Percentiles rank a stretch among this genome's conserved stretches.
These are phyloP conservation scores for Candida gorgasii DNA, from an alignment of 805 yeast species.

Conservation along the genomic window DNA sequence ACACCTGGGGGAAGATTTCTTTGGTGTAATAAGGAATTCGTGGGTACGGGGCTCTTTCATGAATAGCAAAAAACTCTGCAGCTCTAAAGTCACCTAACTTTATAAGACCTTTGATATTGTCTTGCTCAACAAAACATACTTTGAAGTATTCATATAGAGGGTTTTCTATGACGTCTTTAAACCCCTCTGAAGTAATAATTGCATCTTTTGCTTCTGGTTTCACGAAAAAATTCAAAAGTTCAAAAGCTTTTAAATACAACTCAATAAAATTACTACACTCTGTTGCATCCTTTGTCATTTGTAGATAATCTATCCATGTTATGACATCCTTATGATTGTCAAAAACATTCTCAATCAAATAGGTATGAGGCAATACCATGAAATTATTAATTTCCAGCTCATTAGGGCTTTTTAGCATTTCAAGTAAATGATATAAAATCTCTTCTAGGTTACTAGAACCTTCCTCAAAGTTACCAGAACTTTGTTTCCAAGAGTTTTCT, in stretches of 20 bases:
- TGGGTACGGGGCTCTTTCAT: conserved; percentile 24
- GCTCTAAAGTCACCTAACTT: conserved; percentile 30
- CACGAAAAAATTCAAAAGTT: conserved; percentile 21
- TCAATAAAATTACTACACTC: conserved; percentile 29
- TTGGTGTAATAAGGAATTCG: conserved; percentile 18
- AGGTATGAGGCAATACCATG: conserved; percentile 28
- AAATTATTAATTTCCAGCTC: conserved; percentile 25
- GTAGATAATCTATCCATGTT: conserved; percentile 39
- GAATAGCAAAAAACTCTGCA: conserved; percentile 33
- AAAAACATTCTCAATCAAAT: conserved; percentile 29
- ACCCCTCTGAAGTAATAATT: neutral
- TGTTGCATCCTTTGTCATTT: conserved; percentile 23
- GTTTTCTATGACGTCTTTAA: conserved; percentile 3
- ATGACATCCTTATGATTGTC: conserved; percentile 20
- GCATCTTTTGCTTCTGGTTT: neutral
- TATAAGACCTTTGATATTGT: conserved; percentile 15
- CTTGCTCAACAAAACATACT: conserved; percentile 11
- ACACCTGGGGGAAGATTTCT: neutral
- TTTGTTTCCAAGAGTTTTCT: conserved; percentile 30
- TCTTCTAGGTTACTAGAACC: conserved; percentile 21
- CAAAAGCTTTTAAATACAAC: conserved; percentile 35
- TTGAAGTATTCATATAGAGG: conserved; percentile 10
- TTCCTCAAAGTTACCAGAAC: conserved; percentile 20
- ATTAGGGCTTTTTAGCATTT: conserved; percentile 19
- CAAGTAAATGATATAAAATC: conserved; percentile 26